Percentiles rank a stretch among this genome's conserved stretches.
phyloP scores from a whole-genome alignment of 768 basidiomycete species.

The Scleroderma citrinum region DNA sequence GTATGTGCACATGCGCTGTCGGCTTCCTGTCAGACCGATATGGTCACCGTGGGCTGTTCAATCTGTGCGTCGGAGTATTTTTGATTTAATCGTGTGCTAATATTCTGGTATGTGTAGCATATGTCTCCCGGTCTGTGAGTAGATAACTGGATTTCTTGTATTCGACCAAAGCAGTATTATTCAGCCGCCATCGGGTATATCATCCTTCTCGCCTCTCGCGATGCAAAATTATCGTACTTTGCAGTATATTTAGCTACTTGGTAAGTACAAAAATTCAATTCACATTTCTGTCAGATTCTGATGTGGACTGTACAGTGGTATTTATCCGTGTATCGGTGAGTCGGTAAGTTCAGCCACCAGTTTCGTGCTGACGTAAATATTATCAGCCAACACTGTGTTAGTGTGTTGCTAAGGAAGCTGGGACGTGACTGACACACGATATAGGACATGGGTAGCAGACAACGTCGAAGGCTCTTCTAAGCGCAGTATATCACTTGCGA shows the following conservation, averaged over 20 bases:
- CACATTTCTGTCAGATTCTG: background rate
- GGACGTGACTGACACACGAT: constrained; percentile 4
- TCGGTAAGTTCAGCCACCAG: background rate
- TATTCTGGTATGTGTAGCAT: constrained; percentile 8
- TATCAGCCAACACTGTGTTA: constrained; percentile 56
- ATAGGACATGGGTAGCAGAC: constrained; percentile 53
- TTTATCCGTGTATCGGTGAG: constrained; percentile 70
- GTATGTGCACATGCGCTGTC: constrained; percentile 57
- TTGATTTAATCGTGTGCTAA: background rate
- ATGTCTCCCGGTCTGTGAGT: constrained; percentile 23
- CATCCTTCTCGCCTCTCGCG: constrained; percentile 59
- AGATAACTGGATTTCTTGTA: background rate
- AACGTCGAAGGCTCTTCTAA: constrained; percentile 76
- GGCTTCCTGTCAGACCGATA: constrained; percentile 59
- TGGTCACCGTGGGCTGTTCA: constrained; percentile 56
- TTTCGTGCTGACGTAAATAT: background rate
- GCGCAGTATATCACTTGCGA: constrained; percentile 62
- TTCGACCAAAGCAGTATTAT: constrained; percentile 6
- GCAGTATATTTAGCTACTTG: constrained; percentile 67
- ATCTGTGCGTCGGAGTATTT: constrained; percentile 41
- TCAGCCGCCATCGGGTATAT: constrained; percentile 60
- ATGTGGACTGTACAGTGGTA: constrained; percentile 41
- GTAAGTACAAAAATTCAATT: constrained; percentile 29
- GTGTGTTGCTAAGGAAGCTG: constrained; percentile 7
- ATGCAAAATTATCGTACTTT: constrained; percentile 61